Evolutionary conservation across 2,329 filamentous ascomycete species (phyloP), one percentile per base, ranked within the genome.

Genomic region (Penicillium janthinellum): DNA sequence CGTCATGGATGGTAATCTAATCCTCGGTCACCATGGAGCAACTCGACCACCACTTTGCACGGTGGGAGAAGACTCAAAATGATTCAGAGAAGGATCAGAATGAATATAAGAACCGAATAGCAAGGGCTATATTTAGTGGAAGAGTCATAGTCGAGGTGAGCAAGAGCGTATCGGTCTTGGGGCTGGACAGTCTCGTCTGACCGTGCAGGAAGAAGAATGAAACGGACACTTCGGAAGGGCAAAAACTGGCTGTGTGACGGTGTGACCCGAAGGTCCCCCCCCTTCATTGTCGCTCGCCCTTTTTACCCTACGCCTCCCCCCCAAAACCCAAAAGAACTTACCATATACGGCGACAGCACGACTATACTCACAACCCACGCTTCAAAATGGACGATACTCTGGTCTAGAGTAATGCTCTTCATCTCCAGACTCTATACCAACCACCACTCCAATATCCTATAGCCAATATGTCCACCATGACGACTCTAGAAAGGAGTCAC

Each of bases 401-500:
- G 37, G 45, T 57, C 54, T 66, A 60, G 50, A 58, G 38, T 37
- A 53, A 45, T 54, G 49, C 54, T 28, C 17, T 57, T 34, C 22
- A 37, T 14, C 17, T n/a, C 34, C 20, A 38, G 25, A n/a, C 5
- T 22, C 20, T 11, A 5, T 37, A 44, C 2, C 22, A 31, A 47
- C 34, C 10, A 37, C 31, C 52, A 15, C 22, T 31, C 10, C 52
- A 25, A 45, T 53, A 55, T 42, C 51, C 49, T 47, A 59, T 49
- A 48, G 22, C 57, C 58, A 49, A 17, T 50, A 66, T 67, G 63
- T 61, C 64, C 63, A 67, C 61, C 60, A 75, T 74, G 71, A 74
- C 73, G 49, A 74, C 70, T 15, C 70, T 75, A 11, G 75, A 75
- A 68, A 70, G 72, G 62, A 73, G 71, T 66, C 70, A 74, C 56